Base-by-base conservation (phyloP, 208 protist genomes). In the Spironucleus salmonicida region DNA sequence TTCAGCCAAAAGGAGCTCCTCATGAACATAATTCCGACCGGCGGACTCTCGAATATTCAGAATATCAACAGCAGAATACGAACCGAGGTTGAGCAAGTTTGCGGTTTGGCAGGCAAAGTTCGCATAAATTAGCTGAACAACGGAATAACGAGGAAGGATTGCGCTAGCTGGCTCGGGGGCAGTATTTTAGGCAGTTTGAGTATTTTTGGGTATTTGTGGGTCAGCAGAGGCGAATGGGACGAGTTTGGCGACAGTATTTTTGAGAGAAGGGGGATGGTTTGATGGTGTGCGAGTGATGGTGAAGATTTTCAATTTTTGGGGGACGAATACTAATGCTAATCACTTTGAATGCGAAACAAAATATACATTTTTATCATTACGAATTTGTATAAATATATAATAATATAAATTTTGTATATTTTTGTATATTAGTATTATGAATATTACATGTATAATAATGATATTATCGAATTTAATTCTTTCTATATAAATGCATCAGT, bases 131-230 rank as follows among this genome's bases (percentile, higher is more conserved):
- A n/a, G 26, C 35, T 30, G 26, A 15, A n/a, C 23, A 23, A n/a
- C 34, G 35, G 15, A 38, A n/a, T 39, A 13, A 13, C 30, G 23
- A 39, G 26, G 34, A 15, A 30, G 15, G 15, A 30, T 15, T 67
- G 19, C 61, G 61, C 61, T 19, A 30, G 19, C 23, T 67, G 61
- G 61, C 30, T 39, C 23, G 61, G 61, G 35, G 61, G 61, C 15
- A 67, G 35, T 30, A 30, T 67, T 13, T 30, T 67, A 15, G 23
- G 61, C 34, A 67, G 61, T 34, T 38, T 67, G 26, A 34, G 61
- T 13, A 67, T 30, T 30, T 67, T 67, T 30, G 26, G 26, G 15
- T 67, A 67, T 30, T 67, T 67, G 26, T 67, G 61, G 61, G 61
- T 34, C 61, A 67, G 61, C 34, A n/a, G 30, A 30, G 26, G 26